Evolutionary conservation across 768 basidiomycete species (phyloP), one percentile per base, ranked within the genome.

Genomic region (Lyophyllum decastes): DNA sequence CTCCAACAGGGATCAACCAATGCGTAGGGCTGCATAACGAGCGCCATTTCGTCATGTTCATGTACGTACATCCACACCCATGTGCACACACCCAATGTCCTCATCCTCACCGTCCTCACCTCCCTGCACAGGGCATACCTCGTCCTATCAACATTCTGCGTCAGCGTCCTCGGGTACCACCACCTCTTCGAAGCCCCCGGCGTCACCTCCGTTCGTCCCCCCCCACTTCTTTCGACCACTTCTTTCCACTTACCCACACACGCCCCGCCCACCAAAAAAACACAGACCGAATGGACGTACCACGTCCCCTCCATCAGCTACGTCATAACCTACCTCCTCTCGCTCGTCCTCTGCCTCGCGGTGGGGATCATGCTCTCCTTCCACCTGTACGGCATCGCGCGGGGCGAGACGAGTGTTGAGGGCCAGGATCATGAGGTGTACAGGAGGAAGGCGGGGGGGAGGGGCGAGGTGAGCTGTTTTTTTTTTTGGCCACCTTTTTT

Each of bases 21-120:
- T 98, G 96, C 68, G 96, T 99, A 44, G 96, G 96, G 11, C 71
- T 98, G 7, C 81, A 96, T 69, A 99, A 98, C 64, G 95, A 98
- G 68, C 87, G 96, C 0, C 94, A 98, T 73, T 99, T 99, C 65
- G 82, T 96, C 38, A 76, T 98, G 47, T 99, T 98, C 81, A 89
- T 98, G 93, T 92, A 61, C 54, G 88, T 73, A 16, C 14, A n/a
- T 50, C 54, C 48, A 9, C 22, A 3, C 9, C 46, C 25, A 52
- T 19, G n/a, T 16, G 40, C 8, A 9, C 43, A 5, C 4, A 30
- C 22, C 5, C 30, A 5, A 4, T 10, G 30, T 30, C 30, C 10
- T 30, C 4, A 4, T 10, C 10, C 30, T 30, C 10, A 10, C 30
- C 30, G n/a, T n/a, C 10, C 30, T 30, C 10, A 30, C 30, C 30